Evolutionary conservation across 768 basidiomycete species (phyloP), one percentile per base, ranked within the genome.

Genomic region (Lactarius sanguifluus): DNA sequence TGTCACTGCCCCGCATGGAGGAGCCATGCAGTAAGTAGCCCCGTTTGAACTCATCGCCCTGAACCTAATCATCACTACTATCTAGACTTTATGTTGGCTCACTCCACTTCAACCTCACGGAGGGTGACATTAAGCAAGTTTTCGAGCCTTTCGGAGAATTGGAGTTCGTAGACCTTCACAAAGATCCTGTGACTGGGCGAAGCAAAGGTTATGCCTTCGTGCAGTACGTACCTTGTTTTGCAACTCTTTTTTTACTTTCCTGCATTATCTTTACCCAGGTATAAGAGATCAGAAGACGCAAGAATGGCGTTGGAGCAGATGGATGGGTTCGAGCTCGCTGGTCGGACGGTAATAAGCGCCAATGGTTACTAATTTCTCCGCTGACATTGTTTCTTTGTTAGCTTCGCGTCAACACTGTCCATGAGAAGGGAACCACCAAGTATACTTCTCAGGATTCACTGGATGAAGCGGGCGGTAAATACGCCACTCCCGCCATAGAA

Each of bases 121-220:
- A 97, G 79, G 89, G 93, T 72, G 96, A 99, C 81, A 91, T 99
- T 80, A 92, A 90, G 79, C 95, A 98, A 86, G 96, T 99, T 71
- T 99, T 99, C 77, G 95, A 97, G 76, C 95, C 96, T 12, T 99
- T 98, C 77, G 97, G 97, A 73, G 92, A 96, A 79, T 83, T 99
- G 71, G 96, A 96, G 79, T 96, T 96, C 80, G 95, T 99, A 76
- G 96, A 99, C 83, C 85, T 98, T 74, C 97, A 97, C 78, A 87
- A 91, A 76, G 95, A 98, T 77, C 91, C 93, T 4, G 87, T 87
- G 85, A 95, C 95, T 59, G 95, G 95, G 45, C 87, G 94, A 72
- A 96, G 94, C 80, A 98, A 98, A 77, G 97, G 97, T 43, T 98
- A 96, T 77, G 94, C 94, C 16, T 99, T 98, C 75, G 91, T 99